These are phyloP conservation scores for Clathrus columnatus DNA, from an alignment of 768 basidiomycete species.

Conservation along the genomic window DNA sequence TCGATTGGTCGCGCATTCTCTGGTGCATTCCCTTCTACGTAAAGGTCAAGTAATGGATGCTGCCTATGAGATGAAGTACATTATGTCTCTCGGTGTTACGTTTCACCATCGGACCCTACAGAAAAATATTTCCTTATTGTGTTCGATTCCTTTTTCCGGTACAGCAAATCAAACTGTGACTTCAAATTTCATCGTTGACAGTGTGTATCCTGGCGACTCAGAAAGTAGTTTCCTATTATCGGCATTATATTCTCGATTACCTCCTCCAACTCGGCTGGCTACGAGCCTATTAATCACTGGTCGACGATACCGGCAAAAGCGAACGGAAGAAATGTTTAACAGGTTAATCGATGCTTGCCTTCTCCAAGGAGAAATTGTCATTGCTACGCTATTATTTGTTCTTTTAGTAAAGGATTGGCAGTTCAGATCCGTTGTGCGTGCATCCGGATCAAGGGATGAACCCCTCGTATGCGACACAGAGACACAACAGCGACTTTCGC, in stretches of 20 bases:
- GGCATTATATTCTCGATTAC: not conserved
- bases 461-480: not conserved
- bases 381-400: slow-evolving; percentile 65
- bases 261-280: slow-evolving; percentile 37
- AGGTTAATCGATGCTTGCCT: slow-evolving; percentile 55
- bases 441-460: not conserved
- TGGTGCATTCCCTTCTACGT: slow-evolving; percentile 59
- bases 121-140: slow-evolving; percentile 27
- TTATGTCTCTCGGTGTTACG: slow-evolving; percentile 46
- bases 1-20: slow-evolving; percentile 50
- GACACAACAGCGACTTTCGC: not conserved
- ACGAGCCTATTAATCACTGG: slow-evolving; percentile 45
- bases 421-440: slow-evolving; percentile 18
- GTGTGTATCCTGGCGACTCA: not conserved
- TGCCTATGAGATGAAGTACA: slow-evolving; percentile 34
- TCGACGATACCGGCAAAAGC: slow-evolving; percentile 43
- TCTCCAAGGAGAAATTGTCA: slow-evolving; percentile 69
- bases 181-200: not conserved
- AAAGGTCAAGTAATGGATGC: slow-evolving; percentile 40
- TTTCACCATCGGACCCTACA: slow-evolving; percentile 45
- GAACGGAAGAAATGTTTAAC: slow-evolving; percentile 53
- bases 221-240: not conserved
- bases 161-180: not conserved
- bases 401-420: slow-evolving; percentile 59
- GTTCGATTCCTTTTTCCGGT: not conserved